Evolutionary conservation across 768 basidiomycete species (phyloP).

Genomic region (Russula ochroleuca): DNA sequence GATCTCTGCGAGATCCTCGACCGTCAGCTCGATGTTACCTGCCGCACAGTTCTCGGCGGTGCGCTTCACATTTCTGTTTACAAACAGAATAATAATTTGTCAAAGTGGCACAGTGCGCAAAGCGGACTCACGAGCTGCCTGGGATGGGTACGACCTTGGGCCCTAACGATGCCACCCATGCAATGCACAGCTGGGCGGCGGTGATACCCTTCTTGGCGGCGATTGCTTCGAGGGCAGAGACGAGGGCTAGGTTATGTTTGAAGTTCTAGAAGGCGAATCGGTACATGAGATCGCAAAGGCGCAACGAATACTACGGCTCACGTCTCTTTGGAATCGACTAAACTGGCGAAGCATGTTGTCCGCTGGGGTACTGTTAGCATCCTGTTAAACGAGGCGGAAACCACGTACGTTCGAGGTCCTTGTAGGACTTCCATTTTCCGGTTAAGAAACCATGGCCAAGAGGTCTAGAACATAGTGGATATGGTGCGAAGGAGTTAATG

Average conservation of each 20-base stretch:
- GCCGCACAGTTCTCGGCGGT: conserved; percentile 43
- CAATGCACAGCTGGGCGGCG: conserved; percentile 39
- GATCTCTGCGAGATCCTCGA: conserved; percentile 41
- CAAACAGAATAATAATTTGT: neutral
- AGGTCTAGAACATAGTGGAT: conserved; percentile 31
- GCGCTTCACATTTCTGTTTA: conserved; percentile 37
- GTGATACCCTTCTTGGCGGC: conserved; percentile 42
- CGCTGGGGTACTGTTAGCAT: conserved; percentile 25
- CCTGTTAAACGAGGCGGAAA: neutral
- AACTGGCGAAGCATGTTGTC: conserved; percentile 37
- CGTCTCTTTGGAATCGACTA: conserved; percentile 40
- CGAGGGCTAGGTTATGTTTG: conserved; percentile 42
- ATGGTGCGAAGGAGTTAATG: neutral
- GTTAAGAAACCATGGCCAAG: conserved; percentile 53
- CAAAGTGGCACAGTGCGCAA: neutral
- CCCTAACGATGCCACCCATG: conserved; percentile 39
- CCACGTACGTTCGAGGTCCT: conserved; percentile 33
- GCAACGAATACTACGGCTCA: conserved; percentile 9
- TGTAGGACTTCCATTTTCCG: conserved; percentile 40
- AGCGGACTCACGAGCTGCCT: conserved; percentile 38
- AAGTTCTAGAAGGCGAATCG: conserved; percentile 32
- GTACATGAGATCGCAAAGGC: neutral
- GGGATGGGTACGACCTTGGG: conserved; percentile 45
- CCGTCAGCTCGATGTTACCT: conserved; percentile 36
- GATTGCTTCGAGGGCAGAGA: conserved; percentile 39